Conservation (phyloP, 2,329 filamentous ascomycete genomes). For the Trichoderma polysporum region DNA sequence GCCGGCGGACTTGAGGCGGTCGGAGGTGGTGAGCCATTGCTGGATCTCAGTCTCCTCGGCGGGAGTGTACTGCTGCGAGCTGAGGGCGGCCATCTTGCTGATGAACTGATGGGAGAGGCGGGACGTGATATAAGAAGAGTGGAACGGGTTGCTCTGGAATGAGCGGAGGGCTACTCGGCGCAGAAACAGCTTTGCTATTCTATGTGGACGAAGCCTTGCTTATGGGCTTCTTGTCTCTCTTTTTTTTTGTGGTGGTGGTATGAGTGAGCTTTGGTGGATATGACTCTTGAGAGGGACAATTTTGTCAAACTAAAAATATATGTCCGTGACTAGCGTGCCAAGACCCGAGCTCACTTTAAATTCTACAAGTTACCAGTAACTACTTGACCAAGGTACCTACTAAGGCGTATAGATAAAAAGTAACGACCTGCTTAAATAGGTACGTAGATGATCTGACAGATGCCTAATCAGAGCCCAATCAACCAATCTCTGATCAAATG, state of each 20-base stretch:
- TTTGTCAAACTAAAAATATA: background rate
- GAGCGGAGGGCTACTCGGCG: conserved; percentile 40
- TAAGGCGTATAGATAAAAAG: no score
- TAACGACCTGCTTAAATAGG: background rate
- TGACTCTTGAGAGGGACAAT: conserved; percentile 3
- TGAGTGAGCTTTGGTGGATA: background rate
- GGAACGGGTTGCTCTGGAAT: conserved; percentile 33
- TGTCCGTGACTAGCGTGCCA: background rate
- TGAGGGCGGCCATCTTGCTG: conserved; percentile 66
- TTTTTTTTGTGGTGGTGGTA: background rate
- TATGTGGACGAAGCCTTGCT: conserved; percentile 12
- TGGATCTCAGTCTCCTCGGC: conserved; percentile 83
- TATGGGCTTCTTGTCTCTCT: conserved; percentile 8
- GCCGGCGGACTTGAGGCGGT: conserved; percentile 59
- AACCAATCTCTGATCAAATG: background rate
- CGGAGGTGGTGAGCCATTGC: conserved; percentile 81
- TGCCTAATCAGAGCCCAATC: background rate
- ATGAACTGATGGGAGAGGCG: conserved; percentile 40
- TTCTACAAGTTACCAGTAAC: no score
- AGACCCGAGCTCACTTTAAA: no score
- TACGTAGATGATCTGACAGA: background rate
- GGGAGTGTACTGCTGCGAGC: conserved; percentile 67
- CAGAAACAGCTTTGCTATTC: conserved; percentile 44
- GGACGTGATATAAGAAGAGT: conserved; percentile 36
- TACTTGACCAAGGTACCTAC: no score